Evolutionary conservation across 495 filamentous ascomycete genomes (phyloP), one percentile per base, ranked within the genome.

Genomic region (Polyplosphaeria fusca): DNA sequence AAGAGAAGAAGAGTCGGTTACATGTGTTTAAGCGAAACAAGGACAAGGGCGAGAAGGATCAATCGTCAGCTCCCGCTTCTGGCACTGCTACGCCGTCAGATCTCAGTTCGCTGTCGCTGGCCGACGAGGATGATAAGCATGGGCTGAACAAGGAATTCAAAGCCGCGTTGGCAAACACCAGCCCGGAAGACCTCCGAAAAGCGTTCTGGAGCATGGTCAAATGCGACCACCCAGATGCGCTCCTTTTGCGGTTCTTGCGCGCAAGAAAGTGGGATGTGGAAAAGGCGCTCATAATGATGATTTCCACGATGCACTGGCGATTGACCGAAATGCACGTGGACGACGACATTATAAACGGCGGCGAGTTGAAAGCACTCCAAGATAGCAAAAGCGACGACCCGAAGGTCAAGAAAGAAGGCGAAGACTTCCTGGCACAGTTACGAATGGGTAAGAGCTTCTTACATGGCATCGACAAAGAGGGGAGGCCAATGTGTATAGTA

Each of bases 131-230:
- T 52, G 94, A 97, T 72, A 97, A 98, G 74, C 91, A 94, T 70
- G 89, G 90, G 25, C 89, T 92, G 67, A 86, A 79, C 3, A 92
- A 92, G 74, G 84, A 88, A 20, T 97, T 89, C 70, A 81, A 88
- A 59, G 81, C 89, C 25, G 87, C 89, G 0, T 71, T 97, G 2
- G 84, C 84, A 13, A 86, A 79, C 37, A 78, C 88, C 61, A 74
- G 83, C 2, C 89, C 92, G 2, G 88, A 91, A 61, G 79, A 86
- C 45, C 80, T 98, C 58, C 81, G 93, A 24, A 75, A 78, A 1
- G 84, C 89, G 2, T 89, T 96, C 71, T 98, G 93, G 93, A 80
- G 76, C 54, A 96, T 98, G 93, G 83, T 92, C 28, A 97, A 97
- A 75, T 86, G 90, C 61, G 94, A 98, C 68, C 80, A 96, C 69